A percentile compares a stretch with the other conserved stretches of the same genome.
phyloP scores from a whole-genome alignment of 73 alveolate genomes.

The Paramecium sonneborni region DNA sequence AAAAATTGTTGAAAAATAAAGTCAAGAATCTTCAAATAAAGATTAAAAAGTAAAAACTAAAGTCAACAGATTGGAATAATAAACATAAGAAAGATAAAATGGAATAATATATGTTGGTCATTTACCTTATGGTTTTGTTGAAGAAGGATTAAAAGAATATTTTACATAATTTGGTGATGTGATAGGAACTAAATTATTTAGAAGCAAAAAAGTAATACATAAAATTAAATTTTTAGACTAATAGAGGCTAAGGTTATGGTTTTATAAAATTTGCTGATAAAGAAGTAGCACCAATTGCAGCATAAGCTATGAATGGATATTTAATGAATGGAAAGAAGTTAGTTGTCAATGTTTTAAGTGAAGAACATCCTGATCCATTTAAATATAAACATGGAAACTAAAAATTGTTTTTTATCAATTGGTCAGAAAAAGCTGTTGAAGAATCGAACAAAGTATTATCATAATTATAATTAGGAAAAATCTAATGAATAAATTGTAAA shows the following conservation, averaged over 20 bases:
- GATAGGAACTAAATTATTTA: conserved; percentile 78
- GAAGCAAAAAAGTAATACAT: conserved; percentile 73
- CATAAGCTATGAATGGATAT: conserved; percentile 92
- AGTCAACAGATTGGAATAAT: not conserved
- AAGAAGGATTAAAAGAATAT: conserved; percentile 87
- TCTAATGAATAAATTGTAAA: conserved; percentile 82
- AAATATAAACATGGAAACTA: conserved; percentile 83
- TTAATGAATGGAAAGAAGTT: conserved; percentile 86
- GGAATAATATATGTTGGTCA: conserved; percentile 92
- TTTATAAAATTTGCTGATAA: conserved; percentile 92
- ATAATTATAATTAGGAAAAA: conserved; percentile 65
- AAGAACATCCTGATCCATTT: conserved; percentile 88
- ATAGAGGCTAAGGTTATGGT: conserved; percentile 96
- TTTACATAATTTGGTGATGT: conserved; percentile 94
- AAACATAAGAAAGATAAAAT: not conserved
- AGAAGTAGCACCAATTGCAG: conserved; percentile 92
- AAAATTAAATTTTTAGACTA: conserved; percentile 71
- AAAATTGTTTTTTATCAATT: conserved; percentile 77
- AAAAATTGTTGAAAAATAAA: not conserved
- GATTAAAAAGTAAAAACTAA: not conserved
- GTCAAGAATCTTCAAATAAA: not conserved
- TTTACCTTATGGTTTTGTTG: conserved; percentile 95
- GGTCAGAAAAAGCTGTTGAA: conserved; percentile 52
- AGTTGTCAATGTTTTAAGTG: conserved; percentile 82
- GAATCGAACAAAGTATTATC: conserved; percentile 16